phyloP scores from a whole-genome alignment of 306 rosid species.

The Citrullus colocynthis region DNA sequence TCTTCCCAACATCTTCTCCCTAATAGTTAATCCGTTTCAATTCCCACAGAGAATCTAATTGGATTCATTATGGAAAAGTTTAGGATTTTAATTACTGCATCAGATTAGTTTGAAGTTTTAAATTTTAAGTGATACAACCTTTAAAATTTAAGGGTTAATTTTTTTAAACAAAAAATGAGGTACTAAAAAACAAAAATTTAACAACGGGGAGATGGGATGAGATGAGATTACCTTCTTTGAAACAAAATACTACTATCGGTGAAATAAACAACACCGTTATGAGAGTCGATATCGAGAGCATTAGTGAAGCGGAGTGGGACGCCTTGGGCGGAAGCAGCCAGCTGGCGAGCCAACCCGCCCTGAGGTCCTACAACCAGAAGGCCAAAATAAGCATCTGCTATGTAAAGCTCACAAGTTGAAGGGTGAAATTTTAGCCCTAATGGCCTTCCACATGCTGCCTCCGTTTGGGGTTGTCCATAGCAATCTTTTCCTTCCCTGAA shows the following conservation, averaged over 20 bases:
- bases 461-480: constrained; percentile 16
- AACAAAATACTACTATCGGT: constrained; percentile 42
- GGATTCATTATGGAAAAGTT: no score
- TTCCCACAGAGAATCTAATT: no score
- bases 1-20: no score
- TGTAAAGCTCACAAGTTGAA: constrained; percentile 20
- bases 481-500: constrained; percentile 27
- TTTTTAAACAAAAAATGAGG: no score
- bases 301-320: constrained; percentile 33
- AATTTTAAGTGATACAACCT: no score
- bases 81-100: no score
- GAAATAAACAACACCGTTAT: constrained; percentile 36
- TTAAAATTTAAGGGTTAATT: no score
- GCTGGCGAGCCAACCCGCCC: constrained; percentile 30
- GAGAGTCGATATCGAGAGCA: constrained; percentile 35
- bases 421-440: constrained; percentile 27
- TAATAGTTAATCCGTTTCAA: no score
- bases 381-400: constrained; percentile 50
- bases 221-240: constrained; percentile 36
- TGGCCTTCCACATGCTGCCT: constrained; percentile 52
- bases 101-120: no score
- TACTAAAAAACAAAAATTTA: no score
- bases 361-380: constrained; percentile 19
- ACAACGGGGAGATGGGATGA: no score
- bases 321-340: constrained; percentile 30